Percentiles rank a stretch among this genome's conserved stretches.
Conservation (phyloP, 768 basidiomycete species). For the Boletus tylopilopsis region DNA sequence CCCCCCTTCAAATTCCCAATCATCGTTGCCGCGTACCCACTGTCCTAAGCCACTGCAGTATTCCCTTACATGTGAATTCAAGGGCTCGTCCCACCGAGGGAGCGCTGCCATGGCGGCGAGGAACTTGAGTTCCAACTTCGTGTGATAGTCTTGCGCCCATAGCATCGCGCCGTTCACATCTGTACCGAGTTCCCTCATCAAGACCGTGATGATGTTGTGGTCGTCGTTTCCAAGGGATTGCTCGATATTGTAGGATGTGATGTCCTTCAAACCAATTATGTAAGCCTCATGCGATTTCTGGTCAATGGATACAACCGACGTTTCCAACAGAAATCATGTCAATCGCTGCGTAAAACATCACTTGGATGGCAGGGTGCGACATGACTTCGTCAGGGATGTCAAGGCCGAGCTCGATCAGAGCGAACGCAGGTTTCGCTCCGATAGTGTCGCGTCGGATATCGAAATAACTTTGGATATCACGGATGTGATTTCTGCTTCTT, state of each 20-base stretch:
- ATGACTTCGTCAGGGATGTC: too few species aligned
- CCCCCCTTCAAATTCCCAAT: neutral
- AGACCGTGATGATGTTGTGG: neutral
- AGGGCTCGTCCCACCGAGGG: neutral
- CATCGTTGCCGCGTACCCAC: neutral
- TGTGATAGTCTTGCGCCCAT: neutral
- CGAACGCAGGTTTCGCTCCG: neutral
- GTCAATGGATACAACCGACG: too few species aligned
- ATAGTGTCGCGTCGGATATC: neutral
- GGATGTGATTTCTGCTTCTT: neutral
- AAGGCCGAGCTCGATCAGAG: too few species aligned
- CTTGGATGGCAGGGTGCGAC: too few species aligned
- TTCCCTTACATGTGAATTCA: neutral
- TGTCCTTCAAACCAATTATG: too few species aligned
- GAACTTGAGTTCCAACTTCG: neutral
- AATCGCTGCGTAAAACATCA: too few species aligned
- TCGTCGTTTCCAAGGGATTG: neutral
- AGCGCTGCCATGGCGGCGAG: neutral
- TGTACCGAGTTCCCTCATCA: neutral
- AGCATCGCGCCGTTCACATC: neutral
- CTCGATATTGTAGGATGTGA: neutral
- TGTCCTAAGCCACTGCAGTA: neutral
- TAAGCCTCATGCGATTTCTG: neutral
- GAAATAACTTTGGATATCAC: neutral
- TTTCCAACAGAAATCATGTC: too few species aligned